Evolutionary conservation across 805 yeast genomes (phyloP).

Genomic region (Kodamaea kakaduensis): DNA sequence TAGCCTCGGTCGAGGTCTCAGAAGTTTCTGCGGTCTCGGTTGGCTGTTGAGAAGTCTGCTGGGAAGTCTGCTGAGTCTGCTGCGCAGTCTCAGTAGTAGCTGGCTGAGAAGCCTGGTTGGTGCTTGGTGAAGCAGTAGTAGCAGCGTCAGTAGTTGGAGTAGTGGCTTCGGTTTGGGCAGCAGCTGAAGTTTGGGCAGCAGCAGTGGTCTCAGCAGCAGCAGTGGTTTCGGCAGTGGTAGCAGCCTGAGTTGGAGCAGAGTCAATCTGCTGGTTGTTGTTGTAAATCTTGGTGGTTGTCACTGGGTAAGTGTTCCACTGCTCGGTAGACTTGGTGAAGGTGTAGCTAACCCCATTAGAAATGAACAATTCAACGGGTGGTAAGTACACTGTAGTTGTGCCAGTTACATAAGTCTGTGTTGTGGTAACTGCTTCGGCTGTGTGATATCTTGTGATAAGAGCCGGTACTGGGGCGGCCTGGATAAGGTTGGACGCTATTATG

Average conservation of each 20-base stretch:
- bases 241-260: slow-evolving; percentile 12
- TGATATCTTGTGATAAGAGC: slow-evolving; percentile 49
- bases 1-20: slow-evolving; percentile 1
- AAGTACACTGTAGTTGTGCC: slow-evolving; percentile 47
- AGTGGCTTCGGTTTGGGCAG: slow-evolving; percentile 34
- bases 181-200: slow-evolving; percentile 26
- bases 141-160: slow-evolving; percentile 11
- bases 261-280: slow-evolving; percentile 12
- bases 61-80: not conserved
- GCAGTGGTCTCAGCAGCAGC: slow-evolving; percentile 14
- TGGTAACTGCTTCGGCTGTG: slow-evolving; percentile 53
- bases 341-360: slow-evolving; percentile 49
- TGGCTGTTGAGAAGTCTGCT: not conserved
- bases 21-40: not conserved
- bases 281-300: slow-evolving; percentile 31
- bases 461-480: slow-evolving; percentile 35
- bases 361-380: slow-evolving; percentile 50
- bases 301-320: slow-evolving; percentile 29
- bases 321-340: slow-evolving; percentile 40
- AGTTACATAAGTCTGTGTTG: slow-evolving; percentile 37
- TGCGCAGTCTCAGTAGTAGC: slow-evolving; percentile 2
- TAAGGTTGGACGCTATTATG: slow-evolving; percentile 17
- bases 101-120: slow-evolving; percentile 16
- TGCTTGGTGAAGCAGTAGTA: slow-evolving; percentile 23
- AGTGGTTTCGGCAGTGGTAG: slow-evolving; percentile 11